Evolutionary conservation across 805 yeast genomes (phyloP).

Genomic region (Hanseniaspora lachancei): DNA sequence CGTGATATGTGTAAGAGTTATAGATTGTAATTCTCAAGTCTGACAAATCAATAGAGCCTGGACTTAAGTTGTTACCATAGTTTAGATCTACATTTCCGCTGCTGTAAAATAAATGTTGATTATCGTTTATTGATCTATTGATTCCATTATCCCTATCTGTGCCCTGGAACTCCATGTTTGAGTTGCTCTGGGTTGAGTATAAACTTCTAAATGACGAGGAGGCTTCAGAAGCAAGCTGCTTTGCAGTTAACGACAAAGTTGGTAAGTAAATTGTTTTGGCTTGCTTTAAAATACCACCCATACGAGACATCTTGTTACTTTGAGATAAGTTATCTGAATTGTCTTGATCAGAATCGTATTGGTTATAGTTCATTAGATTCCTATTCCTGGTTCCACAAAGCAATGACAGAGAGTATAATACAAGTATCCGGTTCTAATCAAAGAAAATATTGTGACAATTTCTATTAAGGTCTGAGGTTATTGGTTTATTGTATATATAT

Average conservation of each 20-base stretch:
- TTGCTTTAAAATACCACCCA: conserved; percentile 39
- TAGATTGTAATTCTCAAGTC: conserved; percentile 8
- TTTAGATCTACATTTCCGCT: neutral
- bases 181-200: neutral
- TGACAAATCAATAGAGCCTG: neutral
- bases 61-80: neutral
- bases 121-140: neutral
- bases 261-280: conserved; percentile 51
- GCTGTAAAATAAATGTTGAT: neutral
- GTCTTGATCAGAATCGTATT: neutral
- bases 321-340: neutral
- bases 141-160: neutral
- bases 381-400: neutral
- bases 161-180: conserved; percentile 1
- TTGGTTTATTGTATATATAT: neutral
- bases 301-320: conserved; percentile 31
- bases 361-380: neutral
- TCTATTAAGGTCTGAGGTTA: neutral
- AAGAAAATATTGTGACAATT: neutral
- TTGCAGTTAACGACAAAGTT: conserved; percentile 34
- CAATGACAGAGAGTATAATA: too few species aligned
- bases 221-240: conserved; percentile 38
- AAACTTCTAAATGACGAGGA: conserved; percentile 16
- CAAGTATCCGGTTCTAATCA: neutral
- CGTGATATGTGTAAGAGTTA: neutral